Percentiles rank a stretch among this genome's conserved stretches.
Conservation (phyloP, 352 stramenopile species). For the Pythium plurisporium region DNA sequence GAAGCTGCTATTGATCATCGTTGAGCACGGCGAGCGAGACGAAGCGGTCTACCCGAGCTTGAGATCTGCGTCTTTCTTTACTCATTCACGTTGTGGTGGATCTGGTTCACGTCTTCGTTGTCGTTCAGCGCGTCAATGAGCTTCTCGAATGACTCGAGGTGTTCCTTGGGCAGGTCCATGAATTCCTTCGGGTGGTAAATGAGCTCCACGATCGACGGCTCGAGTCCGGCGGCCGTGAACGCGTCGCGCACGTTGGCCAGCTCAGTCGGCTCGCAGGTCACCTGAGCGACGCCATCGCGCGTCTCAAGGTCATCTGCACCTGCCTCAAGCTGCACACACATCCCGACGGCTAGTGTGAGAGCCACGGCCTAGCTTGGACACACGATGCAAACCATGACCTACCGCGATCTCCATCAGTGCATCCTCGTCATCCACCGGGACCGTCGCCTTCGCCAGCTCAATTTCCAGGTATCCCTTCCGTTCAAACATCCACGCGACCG, state of each 20-base stretch:
- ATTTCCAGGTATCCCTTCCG: conserved; percentile 83
- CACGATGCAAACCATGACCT: neutral
- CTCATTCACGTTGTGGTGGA: conserved; percentile 83
- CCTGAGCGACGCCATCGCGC: conserved; percentile 55
- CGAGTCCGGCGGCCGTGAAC: conserved; percentile 49
- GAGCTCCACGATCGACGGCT: conserved; percentile 68
- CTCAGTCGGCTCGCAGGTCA: conserved; percentile 66
- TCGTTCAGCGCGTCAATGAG: conserved; percentile 71
- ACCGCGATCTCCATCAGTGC: conserved; percentile 72
- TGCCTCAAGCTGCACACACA: conserved; percentile 47
- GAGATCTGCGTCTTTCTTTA: conserved; percentile 15
- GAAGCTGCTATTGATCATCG: too few species aligned
- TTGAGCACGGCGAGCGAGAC: too few species aligned
- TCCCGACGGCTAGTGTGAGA: too few species aligned
- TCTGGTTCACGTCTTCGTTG: conserved; percentile 76
- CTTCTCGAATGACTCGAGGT: conserved; percentile 65
- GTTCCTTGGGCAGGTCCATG: conserved; percentile 46
- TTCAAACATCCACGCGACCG: conserved; percentile 83
- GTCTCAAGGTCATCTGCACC: conserved; percentile 69
- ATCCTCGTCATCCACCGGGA: conserved; percentile 52
- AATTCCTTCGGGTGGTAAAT: conserved; percentile 83
- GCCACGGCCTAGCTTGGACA: too few species aligned
- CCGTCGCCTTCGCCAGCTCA: conserved; percentile 23
- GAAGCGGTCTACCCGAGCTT: too few species aligned
- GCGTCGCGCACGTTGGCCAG: conserved; percentile 52